These are phyloP conservation scores for Entonaema liquescens DNA, from an alignment of 495 filamentous ascomycete species.

Conservation along the genomic window DNA sequence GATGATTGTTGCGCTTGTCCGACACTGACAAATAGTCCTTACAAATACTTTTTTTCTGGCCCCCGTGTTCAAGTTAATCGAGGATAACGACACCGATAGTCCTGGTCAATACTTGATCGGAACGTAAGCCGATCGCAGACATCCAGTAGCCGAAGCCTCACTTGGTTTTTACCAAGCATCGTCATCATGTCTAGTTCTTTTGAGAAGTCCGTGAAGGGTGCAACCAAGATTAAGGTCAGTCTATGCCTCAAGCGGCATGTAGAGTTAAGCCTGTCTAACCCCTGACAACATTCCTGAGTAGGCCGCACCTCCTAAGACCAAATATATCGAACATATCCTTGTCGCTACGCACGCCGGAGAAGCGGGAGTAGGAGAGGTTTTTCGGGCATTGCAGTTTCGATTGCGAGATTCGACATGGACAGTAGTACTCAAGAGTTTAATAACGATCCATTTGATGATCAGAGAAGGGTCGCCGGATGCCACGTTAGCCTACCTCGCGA, in stretches of 20 bases:
- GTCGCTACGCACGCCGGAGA: slow-evolving; percentile 95
- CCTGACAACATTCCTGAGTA: slow-evolving; percentile 51
- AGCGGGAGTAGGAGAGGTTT: slow-evolving; percentile 94
- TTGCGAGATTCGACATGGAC: slow-evolving; percentile 98
- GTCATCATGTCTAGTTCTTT: slow-evolving; percentile 78
- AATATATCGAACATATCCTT: slow-evolving; percentile 99
- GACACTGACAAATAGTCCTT: slow-evolving; percentile 36
- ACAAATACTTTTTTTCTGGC: slow-evolving; percentile 8
- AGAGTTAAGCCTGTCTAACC: neutral
- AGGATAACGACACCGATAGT: slow-evolving; percentile 16
- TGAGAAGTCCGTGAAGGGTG: slow-evolving; percentile 93
- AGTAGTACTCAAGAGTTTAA: slow-evolving; percentile 91
- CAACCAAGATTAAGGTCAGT: slow-evolving; percentile 90
- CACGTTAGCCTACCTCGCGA: slow-evolving; percentile 84
- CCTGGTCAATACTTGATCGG: slow-evolving; percentile 20
- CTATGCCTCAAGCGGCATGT: neutral
- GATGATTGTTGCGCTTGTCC: slow-evolving; percentile 43
- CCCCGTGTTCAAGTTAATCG: slow-evolving; percentile 3
- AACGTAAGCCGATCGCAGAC: neutral
- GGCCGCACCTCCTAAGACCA: slow-evolving; percentile 97
- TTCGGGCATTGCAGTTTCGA: slow-evolving; percentile 86
- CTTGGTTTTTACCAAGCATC: slow-evolving; percentile 7
- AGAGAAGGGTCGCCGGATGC: slow-evolving; percentile 91
- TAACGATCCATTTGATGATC: slow-evolving; percentile 97
- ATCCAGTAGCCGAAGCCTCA: slow-evolving; percentile 18